A percentile compares a stretch with the other conserved stretches of the same genome.
phyloP scores from a whole-genome alignment of 2,329 filamentous ascomycete species.

The Epichloe gansuensis region DNA sequence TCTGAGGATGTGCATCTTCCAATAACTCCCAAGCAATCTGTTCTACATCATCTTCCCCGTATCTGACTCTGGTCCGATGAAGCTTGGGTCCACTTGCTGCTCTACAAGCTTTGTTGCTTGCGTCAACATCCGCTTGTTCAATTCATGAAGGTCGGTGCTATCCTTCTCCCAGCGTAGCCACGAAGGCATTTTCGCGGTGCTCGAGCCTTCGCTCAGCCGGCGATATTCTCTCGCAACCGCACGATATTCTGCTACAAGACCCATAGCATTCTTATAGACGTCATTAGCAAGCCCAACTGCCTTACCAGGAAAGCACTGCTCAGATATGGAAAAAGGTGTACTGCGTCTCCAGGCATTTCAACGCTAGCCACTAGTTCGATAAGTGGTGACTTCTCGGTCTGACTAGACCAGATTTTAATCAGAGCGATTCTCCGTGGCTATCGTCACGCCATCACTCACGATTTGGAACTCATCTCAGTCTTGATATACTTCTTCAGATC shows the following conservation, averaged over 20 bases:
- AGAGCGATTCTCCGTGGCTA: neutral
- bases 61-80: neutral
- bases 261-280: neutral
- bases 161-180: slow-evolving; percentile 23
- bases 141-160: slow-evolving; percentile 15
- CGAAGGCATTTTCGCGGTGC: slow-evolving; percentile 13
- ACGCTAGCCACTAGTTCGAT: neutral
- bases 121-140: slow-evolving; percentile 16
- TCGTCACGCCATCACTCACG: slow-evolving; percentile 3
- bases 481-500: slow-evolving; percentile 4
- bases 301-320: neutral
- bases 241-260: slow-evolving; percentile 10
- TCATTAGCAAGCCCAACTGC: neutral
- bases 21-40: slow-evolving; percentile 23
- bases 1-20: slow-evolving; percentile 12
- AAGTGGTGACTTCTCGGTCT: neutral
- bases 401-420: neutral
- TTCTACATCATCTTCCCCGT: slow-evolving; percentile 15
- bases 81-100: slow-evolving; percentile 16
- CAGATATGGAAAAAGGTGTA: neutral
- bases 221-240: slow-evolving; percentile 14
- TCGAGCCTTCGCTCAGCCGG: slow-evolving; percentile 8
- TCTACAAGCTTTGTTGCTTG: slow-evolving; percentile 12
- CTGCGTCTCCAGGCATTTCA: neutral
- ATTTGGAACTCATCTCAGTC: neutral